Evolutionary conservation across 805 yeast species (phyloP), one percentile per base, ranked within the genome.

Genomic region (Pachysolen tannophilus): DNA sequence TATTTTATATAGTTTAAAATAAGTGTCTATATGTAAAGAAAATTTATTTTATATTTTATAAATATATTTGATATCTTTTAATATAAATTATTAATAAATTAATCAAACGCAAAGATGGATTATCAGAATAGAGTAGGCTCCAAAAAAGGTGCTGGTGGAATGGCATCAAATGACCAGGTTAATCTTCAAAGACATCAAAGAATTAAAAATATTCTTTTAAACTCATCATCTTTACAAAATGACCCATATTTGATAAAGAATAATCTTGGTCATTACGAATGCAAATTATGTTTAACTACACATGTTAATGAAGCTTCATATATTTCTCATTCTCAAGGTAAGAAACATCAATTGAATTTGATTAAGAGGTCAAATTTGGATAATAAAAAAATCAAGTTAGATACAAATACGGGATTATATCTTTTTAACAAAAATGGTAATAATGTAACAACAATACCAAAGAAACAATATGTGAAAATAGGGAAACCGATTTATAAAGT

Each of bases 121-220:
- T 84, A 84, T 51, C 88, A 85, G 43, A 83, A 82, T 46, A 61
- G 95, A 48, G 94, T 83, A 3, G 95, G 95, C 30, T 81, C 94
- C 6, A 87, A 87, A 58, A 78, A 84, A 53, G 96, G 96, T 24
- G 75, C 81, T 20, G 97, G 96, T 45, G 96, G 95, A 6, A 65
- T 87, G 14, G 96, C 95, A 1, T 82, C 83, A 5, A 61, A 65
- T 29, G 72, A 76, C 15, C 87, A 82, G 43, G 65, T 78, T 6
- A 82, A 83, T 47, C 72, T 76, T 4, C 80, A 80, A 30, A 65
- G 88, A 31, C 64, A 78, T 38, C 76, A 76, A 38, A 68, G 94
- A 26, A 70, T 86, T 7, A 69, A 77, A 28, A 75, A 81, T 44
- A 67, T 87, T 30, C 63, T 82, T 26, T 49, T 64, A 13, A 58